Percentiles rank a stretch among this genome's conserved stretches.
phyloP scores from a whole-genome alignment of 768 basidiomycete species.

The Asterophora parasitica region DNA sequence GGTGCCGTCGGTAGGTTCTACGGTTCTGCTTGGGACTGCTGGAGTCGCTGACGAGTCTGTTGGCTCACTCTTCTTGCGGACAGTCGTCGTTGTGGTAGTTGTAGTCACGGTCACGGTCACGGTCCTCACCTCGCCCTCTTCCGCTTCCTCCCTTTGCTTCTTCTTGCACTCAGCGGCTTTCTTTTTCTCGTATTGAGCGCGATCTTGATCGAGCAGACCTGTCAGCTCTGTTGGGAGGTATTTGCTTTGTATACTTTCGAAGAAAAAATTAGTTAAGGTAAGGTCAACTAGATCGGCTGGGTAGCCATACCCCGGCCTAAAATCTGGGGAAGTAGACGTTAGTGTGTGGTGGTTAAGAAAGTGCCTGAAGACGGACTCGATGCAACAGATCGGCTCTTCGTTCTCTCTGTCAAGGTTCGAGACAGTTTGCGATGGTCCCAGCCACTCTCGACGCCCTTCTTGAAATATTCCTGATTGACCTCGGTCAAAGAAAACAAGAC shows the following conservation, averaged over 20 bases:
- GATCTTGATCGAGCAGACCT: slow-evolving; percentile 31
- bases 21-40: neutral
- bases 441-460: slow-evolving; percentile 24
- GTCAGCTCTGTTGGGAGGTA: slow-evolving; percentile 32
- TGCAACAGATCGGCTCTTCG: slow-evolving; percentile 43
- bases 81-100: slow-evolving; percentile 14
- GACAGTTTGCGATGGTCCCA: slow-evolving; percentile 37
- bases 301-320: slow-evolving; percentile 27
- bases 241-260: slow-evolving; percentile 21
- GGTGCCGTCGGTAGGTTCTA: neutral
- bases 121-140: slow-evolving; percentile 17
- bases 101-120: slow-evolving; percentile 19
- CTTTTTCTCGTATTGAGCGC: slow-evolving; percentile 29
- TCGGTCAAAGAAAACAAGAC: neutral
- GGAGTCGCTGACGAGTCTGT: neutral
- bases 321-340: slow-evolving; percentile 20
- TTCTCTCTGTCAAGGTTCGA: slow-evolving; percentile 36
- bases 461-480: slow-evolving; percentile 18
- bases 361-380: slow-evolving; percentile 30
- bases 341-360: neutral
- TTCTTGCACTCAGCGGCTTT: slow-evolving; percentile 17
- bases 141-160: slow-evolving; percentile 21
- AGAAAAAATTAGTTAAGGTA: neutral
- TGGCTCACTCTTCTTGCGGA: slow-evolving; percentile 21
- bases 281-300: neutral